Percentiles rank a stretch among this genome's conserved stretches.
phyloP scores from a whole-genome alignment of 2,329 filamentous ascomycete genomes.

The Penicillium oxalicum region DNA sequence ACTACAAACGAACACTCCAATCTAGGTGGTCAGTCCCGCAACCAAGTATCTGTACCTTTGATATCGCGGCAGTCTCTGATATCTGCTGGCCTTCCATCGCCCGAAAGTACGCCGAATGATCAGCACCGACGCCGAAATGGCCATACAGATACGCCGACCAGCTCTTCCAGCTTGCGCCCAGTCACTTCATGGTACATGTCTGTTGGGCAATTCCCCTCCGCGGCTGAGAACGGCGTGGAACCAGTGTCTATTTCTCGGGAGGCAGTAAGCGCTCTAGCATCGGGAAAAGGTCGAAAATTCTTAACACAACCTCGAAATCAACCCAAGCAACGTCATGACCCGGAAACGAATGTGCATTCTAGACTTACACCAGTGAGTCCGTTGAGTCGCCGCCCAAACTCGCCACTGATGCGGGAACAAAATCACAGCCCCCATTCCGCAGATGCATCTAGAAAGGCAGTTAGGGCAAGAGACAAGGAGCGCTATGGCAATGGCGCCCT shows the following conservation, averaged over 20 bases:
- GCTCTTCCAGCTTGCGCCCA: not conserved
- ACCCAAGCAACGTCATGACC: no score
- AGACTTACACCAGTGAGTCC: slow-evolving; percentile 8
- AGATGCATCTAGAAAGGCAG: slow-evolving; percentile 4
- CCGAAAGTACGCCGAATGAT: not conserved
- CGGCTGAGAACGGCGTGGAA: no score
- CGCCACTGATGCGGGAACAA: not conserved
- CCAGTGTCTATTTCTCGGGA: no score
- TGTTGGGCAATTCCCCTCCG: no score
- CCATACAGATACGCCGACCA: not conserved
- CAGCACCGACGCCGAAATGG: not conserved
- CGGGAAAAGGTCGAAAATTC: no score
- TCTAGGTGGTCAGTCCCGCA: not conserved
- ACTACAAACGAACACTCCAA: no score
- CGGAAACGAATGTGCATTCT: not conserved
- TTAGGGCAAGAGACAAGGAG: slow-evolving; percentile 14
- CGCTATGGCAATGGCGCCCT: slow-evolving; percentile 20
- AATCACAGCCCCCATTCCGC: no score
- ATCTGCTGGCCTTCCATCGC: not conserved
- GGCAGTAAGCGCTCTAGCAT: no score
- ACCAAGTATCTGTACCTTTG: not conserved
- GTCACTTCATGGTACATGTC: slow-evolving; percentile 15
- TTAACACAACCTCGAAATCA: no score
- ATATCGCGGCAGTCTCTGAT: not conserved
- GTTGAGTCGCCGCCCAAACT: not conserved